Conservation (phyloP, 805 yeast genomes). For the Trichomonascus vanleenenianus region DNA sequence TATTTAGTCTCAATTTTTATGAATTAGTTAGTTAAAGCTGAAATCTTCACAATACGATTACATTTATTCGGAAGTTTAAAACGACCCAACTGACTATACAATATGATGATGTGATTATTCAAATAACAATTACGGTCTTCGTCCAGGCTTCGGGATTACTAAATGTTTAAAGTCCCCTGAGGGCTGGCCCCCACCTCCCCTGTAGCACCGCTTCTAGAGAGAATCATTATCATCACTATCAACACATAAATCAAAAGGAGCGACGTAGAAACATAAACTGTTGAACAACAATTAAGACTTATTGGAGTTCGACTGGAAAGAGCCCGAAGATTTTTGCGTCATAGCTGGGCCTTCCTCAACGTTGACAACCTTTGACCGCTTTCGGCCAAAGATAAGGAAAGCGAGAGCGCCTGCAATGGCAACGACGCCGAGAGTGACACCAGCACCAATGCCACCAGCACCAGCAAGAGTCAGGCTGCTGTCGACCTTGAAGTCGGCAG, state of each 20-base stretch:
- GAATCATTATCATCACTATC: not conserved
- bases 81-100: too few relatives aligned
- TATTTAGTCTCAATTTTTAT: too few relatives aligned
- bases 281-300: not conserved
- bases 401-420: constrained; percentile 28
- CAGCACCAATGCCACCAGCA: constrained; percentile 48
- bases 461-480: constrained; percentile 29
- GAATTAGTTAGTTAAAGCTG: too few relatives aligned
- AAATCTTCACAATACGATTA: too few relatives aligned
- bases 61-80: too few relatives aligned
- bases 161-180: too few relatives aligned
- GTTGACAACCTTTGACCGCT: not conserved
- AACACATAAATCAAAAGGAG: not conserved
- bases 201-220: too few relatives aligned
- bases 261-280: not conserved
- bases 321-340: not conserved
- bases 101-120: too few relatives aligned
- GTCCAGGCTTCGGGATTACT: too few relatives aligned
- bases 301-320: not conserved
- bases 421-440: constrained; percentile 37
- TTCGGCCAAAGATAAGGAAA: constrained; percentile 18
- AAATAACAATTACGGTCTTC: too few relatives aligned
- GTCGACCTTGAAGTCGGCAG: constrained; percentile 16
- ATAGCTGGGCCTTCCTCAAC: not conserved
- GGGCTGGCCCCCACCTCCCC: too few relatives aligned